A percentile compares a stretch with the other conserved stretches of the same genome.
Conservation (phyloP, 208 protist genomes). For the Leishmania turanica region DNA sequence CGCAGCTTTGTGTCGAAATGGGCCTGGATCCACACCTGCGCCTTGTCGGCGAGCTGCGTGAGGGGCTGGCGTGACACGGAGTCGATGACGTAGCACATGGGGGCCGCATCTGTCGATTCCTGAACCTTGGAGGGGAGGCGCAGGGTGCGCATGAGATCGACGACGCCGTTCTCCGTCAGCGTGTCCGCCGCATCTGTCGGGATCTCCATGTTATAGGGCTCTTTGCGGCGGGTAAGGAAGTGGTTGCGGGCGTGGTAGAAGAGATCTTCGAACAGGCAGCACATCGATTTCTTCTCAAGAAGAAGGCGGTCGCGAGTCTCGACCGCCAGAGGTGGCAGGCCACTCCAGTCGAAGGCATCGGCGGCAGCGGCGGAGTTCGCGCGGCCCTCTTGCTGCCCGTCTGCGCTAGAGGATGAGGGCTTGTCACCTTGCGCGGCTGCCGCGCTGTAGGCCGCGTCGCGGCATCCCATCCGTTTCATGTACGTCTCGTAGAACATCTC, state of each 20-base stretch:
- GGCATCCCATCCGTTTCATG: slow-evolving; percentile 38
- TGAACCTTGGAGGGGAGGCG: slow-evolving; percentile 24
- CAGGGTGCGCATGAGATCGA: slow-evolving; percentile 56
- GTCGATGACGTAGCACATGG: slow-evolving; percentile 36
- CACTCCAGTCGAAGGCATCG: slow-evolving; percentile 40
- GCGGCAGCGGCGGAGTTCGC: slow-evolving; percentile 1
- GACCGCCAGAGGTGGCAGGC: slow-evolving; percentile 30
- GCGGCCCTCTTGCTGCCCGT: slow-evolving; percentile 1
- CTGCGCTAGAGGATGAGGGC: slow-evolving; percentile 1
- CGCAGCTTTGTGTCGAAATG: slow-evolving; percentile 26
- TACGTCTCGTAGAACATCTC: slow-evolving; percentile 85
- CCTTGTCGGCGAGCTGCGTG: slow-evolving; percentile 37
- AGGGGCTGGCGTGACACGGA: slow-evolving; percentile 27
- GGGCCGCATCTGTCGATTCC: background rate
- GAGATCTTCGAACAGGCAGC: slow-evolving; percentile 57
- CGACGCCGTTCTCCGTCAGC: slow-evolving; percentile 38
- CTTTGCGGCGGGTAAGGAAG: slow-evolving; percentile 43
- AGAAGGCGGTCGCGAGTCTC: slow-evolving; percentile 52
- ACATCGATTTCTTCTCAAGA: slow-evolving; percentile 46
- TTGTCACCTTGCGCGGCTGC: slow-evolving; percentile 11
- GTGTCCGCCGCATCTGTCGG: slow-evolving; percentile 21
- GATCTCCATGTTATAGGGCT: slow-evolving; percentile 40
- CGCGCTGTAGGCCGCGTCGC: slow-evolving; percentile 17
- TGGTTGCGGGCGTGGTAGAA: slow-evolving; percentile 82
- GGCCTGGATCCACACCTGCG: slow-evolving; percentile 36